These are phyloP conservation scores for Fagus sylvatica DNA, from an alignment of 306 rosid genomes.

Conservation along the genomic window DNA sequence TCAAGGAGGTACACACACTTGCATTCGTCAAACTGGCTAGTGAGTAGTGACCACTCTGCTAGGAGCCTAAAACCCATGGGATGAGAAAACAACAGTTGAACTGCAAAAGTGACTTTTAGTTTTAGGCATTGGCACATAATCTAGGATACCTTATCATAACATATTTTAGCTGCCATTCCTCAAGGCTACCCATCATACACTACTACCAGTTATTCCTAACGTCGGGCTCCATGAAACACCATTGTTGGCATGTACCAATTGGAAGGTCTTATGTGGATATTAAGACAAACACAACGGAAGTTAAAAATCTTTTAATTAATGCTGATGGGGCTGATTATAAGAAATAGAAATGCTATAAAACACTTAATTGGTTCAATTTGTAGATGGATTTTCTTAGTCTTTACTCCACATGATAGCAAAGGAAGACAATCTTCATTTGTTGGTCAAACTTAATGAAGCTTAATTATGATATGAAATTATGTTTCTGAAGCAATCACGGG, in stretches of 20 bases:
- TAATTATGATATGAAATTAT: neutral
- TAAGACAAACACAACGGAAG: neutral
- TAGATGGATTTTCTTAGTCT: neutral
- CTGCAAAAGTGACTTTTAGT: neutral
- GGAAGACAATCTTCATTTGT: neutral
- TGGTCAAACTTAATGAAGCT: constrained; percentile 2
- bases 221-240: no score
- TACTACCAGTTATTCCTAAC: no score
- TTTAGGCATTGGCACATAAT: constrained; percentile 9
- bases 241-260: no score
- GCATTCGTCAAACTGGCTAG: constrained; percentile 9
- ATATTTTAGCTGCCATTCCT: no score
- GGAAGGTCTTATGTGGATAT: no score
- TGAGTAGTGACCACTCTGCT: neutral
- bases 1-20: neutral
- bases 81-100: constrained; percentile 12
- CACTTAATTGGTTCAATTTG: neutral
- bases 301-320: neutral
- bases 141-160: neutral
- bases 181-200: no score
- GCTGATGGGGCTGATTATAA: neutral
- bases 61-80: neutral
- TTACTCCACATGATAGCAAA: neutral
- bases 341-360: neutral
- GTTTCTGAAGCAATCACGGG: neutral